A percentile compares a stretch with the other conserved stretches of the same genome.
Conservation (phyloP, 345 rosid species). For the Eucalyptus cladocalyx region DNA sequence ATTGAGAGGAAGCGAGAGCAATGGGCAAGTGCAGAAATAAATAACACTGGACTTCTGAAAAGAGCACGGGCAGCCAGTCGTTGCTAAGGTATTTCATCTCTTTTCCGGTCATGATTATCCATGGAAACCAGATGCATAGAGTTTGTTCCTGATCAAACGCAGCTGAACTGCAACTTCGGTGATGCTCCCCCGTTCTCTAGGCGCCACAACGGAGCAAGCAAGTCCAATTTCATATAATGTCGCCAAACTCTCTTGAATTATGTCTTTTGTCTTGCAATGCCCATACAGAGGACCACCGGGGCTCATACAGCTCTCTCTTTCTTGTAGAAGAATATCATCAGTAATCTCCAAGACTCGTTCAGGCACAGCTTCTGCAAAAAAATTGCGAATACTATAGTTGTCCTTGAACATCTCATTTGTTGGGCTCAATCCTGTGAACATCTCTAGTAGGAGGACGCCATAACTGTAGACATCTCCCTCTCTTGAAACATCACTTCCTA, state of each 20-base stretch:
- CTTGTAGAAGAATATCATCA: slow-evolving; percentile 1
- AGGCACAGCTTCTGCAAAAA: neutral
- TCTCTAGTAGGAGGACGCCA: slow-evolving; percentile 10
- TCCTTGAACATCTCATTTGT: slow-evolving; percentile 3
- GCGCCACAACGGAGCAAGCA: neutral
- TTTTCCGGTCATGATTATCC: neutral
- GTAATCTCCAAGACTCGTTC: neutral
- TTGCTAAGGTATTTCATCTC: neutral
- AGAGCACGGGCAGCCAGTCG: neutral
- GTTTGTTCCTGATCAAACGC: neutral
- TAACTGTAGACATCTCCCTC: slow-evolving; percentile 11
- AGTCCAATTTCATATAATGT: neutral
- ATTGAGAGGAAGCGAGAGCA: neutral
- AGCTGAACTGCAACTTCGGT: neutral
- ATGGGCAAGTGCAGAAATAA: neutral
- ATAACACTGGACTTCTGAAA: neutral
- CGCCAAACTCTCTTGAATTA: neutral
- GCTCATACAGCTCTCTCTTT: neutral
- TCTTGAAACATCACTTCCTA: slow-evolving; percentile 2
- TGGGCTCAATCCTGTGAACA: slow-evolving; percentile 10
- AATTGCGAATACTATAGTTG: neutral
- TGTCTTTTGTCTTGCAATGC: neutral
- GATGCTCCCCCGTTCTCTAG: neutral
- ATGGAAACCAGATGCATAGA: neutral
- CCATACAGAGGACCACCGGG: neutral